Conservation (phyloP, 805 yeast species). For the Wickerhamiella australiensis region DNA sequence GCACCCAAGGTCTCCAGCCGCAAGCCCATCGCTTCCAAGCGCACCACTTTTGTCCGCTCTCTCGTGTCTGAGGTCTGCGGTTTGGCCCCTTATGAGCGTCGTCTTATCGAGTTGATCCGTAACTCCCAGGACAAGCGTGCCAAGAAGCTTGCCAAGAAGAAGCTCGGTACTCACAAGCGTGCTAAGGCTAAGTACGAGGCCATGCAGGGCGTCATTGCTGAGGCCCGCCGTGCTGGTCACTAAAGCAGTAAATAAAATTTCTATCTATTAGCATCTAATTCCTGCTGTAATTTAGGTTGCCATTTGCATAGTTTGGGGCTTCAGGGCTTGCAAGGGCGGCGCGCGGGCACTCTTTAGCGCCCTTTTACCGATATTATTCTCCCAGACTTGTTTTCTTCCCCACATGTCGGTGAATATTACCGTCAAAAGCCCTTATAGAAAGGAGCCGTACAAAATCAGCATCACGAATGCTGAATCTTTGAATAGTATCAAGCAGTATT, state of each 20-base stretch:
- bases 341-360: too few relatives aligned
- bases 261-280: slow-evolving; percentile 7
- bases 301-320: background rate
- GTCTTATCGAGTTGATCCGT: slow-evolving; percentile 98
- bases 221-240: slow-evolving; percentile 52
- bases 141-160: slow-evolving; percentile 99
- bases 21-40: slow-evolving; percentile 93
- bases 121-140: slow-evolving; percentile 99
- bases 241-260: slow-evolving; percentile 14
- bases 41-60: slow-evolving; percentile 90
- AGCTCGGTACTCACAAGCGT: slow-evolving; percentile 97
- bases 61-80: slow-evolving; percentile 96
- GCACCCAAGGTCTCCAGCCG: slow-evolving; percentile 87
- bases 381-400: background rate
- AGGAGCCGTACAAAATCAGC: slow-evolving; percentile 20
- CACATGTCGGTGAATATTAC: slow-evolving; percentile 14
- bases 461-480: slow-evolving; percentile 36
- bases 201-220: slow-evolving; percentile 91
- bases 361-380: background rate
- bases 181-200: slow-evolving; percentile 99
- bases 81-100: slow-evolving; percentile 99
- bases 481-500: slow-evolving; percentile 45
- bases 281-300: slow-evolving; percentile 4
- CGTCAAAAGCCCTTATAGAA: slow-evolving; percentile 20
- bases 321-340: too few relatives aligned